These are phyloP conservation scores for Plasmopara viticola DNA, from an alignment of 352 stramenopile genomes.

Conservation along the genomic window DNA sequence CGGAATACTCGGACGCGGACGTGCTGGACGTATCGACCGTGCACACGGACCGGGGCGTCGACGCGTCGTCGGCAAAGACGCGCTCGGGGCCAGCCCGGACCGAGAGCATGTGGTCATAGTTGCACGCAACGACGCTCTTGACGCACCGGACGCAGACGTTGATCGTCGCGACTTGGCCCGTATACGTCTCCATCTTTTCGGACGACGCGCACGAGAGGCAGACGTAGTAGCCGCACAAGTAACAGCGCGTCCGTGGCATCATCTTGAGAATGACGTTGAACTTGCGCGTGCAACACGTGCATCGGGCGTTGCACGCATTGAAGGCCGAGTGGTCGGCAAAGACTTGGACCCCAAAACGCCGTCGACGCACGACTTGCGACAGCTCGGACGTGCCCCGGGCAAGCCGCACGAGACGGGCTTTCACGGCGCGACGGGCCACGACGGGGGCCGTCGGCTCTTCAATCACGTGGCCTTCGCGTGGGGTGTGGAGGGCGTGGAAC, in stretches of 20 bases:
- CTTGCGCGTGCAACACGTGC: conserved; percentile 27
- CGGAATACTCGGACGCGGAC: background rate
- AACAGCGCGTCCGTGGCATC: conserved; percentile 16
- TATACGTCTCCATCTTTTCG: conserved; percentile 28
- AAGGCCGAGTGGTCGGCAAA: conserved; percentile 25
- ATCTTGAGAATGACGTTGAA: conserved; percentile 8
- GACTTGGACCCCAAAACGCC: conserved; percentile 27
- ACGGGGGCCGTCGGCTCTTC: conserved; percentile 2
- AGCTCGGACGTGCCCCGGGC: conserved; percentile 17
- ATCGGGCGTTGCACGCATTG: conserved; percentile 20
- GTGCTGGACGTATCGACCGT: conserved; percentile 4
- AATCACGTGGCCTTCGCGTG: background rate
- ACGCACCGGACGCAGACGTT: conserved; percentile 22
- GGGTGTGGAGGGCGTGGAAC: conserved; percentile 29
- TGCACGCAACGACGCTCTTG: conserved; percentile 14
- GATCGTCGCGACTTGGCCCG: conserved; percentile 20
- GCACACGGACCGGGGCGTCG: background rate
- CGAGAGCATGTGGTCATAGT: conserved; percentile 23
- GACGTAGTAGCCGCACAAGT: conserved; percentile 28
- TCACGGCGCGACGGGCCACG: conserved; percentile 4
- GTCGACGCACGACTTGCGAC: conserved; percentile 21
- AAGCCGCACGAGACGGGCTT: conserved; percentile 16
- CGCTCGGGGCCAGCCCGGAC: conserved; percentile 10
- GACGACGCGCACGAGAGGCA: conserved; percentile 17
- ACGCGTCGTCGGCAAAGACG: conserved; percentile 7